Evolutionary conservation across 2,329 filamentous ascomycete genomes (phyloP).

Genomic region (Trichophyton rubrum): DNA sequence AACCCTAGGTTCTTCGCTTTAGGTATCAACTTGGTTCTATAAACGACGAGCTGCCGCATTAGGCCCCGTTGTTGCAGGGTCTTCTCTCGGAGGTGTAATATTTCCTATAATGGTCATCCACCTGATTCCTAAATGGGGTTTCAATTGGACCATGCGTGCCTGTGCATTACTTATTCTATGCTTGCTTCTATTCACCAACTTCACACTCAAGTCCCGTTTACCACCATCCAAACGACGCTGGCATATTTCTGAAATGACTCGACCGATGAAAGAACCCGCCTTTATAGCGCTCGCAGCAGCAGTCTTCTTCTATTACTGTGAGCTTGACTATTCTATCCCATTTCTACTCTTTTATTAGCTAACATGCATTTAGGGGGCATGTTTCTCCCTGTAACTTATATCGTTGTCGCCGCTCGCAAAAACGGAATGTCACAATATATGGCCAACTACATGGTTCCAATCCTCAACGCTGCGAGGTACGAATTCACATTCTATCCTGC

Average conservation of each 20-base stretch:
- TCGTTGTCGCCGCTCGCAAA: slow-evolving; percentile 14
- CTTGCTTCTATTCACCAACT: slow-evolving; percentile 40
- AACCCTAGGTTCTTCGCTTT: slow-evolving; percentile 58
- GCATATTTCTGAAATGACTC: slow-evolving; percentile 36
- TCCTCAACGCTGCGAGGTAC: slow-evolving; percentile 17
- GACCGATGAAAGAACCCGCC: slow-evolving; percentile 35
- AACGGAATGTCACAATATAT: slow-evolving; percentile 16
- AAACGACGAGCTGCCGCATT: slow-evolving; percentile 45
- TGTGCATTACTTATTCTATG: slow-evolving; percentile 49
- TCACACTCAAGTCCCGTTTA: slow-evolving; percentile 40
- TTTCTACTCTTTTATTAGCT: not conserved
- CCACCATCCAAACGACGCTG: slow-evolving; percentile 29
- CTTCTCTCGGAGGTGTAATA: slow-evolving; percentile 41
- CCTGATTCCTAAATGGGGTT: slow-evolving; percentile 34
- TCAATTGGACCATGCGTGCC: slow-evolving; percentile 46
- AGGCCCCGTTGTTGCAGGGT: slow-evolving; percentile 48
- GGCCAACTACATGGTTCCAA: slow-evolving; percentile 18
- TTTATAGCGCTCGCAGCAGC: slow-evolving; percentile 34
- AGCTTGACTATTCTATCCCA: not conserved
- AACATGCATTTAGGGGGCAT: not conserved
- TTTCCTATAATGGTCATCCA: slow-evolving; percentile 43
- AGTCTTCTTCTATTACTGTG: slow-evolving; percentile 35
- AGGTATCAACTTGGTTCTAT: slow-evolving; percentile 42
- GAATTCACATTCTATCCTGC: not conserved
- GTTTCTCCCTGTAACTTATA: slow-evolving; percentile 11